These are phyloP conservation scores for Calocera cornea DNA, from an alignment of 768 basidiomycete species.

Conservation along the genomic window DNA sequence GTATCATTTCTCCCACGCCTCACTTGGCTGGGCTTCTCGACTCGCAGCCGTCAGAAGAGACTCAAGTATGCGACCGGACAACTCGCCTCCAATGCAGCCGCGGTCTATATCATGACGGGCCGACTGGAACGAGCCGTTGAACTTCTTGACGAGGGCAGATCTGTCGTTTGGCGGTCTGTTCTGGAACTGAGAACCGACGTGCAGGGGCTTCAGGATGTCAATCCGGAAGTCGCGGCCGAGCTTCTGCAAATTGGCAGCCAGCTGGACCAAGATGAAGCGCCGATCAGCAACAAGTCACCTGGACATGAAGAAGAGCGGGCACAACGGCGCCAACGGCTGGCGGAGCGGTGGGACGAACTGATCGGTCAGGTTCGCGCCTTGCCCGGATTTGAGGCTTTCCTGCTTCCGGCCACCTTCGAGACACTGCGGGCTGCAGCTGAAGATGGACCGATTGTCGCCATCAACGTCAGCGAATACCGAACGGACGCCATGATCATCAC, in stretches of 20 bases:
- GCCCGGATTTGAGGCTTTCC: conserved; percentile 20
- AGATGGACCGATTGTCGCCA: conserved; percentile 24
- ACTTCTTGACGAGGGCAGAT: conserved; percentile 24
- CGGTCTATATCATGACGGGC: conserved; percentile 19
- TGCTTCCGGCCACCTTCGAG: conserved; percentile 13
- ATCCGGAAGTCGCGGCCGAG: conserved; percentile 16
- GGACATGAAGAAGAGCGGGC: conserved; percentile 12
- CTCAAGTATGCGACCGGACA: conserved; percentile 8
- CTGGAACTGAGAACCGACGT: conserved; percentile 15
- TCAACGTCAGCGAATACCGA: conserved; percentile 19
- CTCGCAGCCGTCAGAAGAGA: conserved; percentile 11
- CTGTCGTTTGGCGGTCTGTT: conserved; percentile 25
- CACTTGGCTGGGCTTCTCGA: conserved; percentile 14
- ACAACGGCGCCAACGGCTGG: conserved; percentile 15
- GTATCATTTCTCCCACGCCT: conserved; percentile 18
- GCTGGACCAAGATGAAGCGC: conserved; percentile 10
- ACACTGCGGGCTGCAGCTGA: conserved; percentile 12
- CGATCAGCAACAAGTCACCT: too few species aligned
- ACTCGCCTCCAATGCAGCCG: conserved; percentile 21
- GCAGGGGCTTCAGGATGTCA: conserved; percentile 10
- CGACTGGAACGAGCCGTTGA: conserved; percentile 21
- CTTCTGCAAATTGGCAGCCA: background rate
- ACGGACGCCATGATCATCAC: conserved; percentile 10
- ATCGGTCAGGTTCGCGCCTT: conserved; percentile 20
- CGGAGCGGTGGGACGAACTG: conserved; percentile 16